Base-by-base conservation (phyloP, 257 asterid species). In the Solanum lycopersicoides region DNA sequence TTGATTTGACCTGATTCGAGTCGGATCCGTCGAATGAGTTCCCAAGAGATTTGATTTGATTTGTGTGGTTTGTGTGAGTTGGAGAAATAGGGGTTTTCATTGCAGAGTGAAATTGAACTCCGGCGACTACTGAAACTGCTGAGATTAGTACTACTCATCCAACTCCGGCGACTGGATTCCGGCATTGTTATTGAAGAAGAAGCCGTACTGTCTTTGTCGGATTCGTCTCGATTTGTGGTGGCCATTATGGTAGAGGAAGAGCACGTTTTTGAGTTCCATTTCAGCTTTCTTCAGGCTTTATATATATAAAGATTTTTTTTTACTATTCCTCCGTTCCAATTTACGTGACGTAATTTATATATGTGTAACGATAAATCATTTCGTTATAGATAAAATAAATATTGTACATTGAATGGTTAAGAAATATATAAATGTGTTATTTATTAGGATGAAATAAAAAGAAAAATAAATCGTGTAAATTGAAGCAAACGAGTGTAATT, bases 141-240 rank as follows among this genome's bases (percentile, higher is more conserved):
- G 75, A 90, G 90, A 87, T 89, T 91, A 8, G 84, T 79, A 84
- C 92, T 80, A 84, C 92, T 90, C 90, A 90, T 87, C 91, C 91
- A 90, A 84, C 94, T 92, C 86, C 91, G 94, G 88, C 82, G 88
- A 23, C 92, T 88, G 53, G 76, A 42, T 18, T 90, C 94, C 86
- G 92, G 92, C 89, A 92, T 91, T 45, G 92, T 92, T 69, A 87
- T 42, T 47, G 92, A 90, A 21, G 94, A 92, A 37, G 91, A 92
- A 59, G 92, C 88, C 88, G 92, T 90, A 90, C 94, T 92, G 53
- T 92, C 94, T 7, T 90, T 89, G 86, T 92, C 94, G 72, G 92
- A 90, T 83, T 92, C 92, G 23, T 92, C 92, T 73, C 83, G 91
- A 85, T 89, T 87, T 28, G 83, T 88, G 87, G 88, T 87, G 16